Evolutionary conservation across 2,329 filamentous ascomycete genomes (phyloP), one percentile per base, ranked within the genome.

Genomic region (Cladophialophora immunda): DNA sequence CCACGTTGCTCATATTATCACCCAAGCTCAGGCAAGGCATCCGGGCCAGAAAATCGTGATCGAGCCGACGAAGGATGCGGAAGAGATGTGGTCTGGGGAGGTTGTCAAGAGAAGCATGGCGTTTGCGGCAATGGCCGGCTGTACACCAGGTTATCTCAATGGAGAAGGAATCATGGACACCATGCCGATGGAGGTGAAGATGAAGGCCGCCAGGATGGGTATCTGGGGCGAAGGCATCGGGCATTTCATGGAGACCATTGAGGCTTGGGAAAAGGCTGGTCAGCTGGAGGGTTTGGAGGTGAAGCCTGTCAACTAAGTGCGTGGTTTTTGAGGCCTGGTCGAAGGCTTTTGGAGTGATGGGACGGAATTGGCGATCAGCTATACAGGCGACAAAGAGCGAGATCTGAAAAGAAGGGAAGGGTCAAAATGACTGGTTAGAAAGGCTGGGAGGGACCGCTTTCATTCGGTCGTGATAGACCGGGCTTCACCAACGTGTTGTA

Each of bases 111-210:
- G 78, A 1, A 82, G 82, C 0, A 75, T 75, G 7, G 78, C 78
- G 30, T 79, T 82, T 45, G 78, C 79, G 0, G 77, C 77, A 7
- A 63, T 83, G 22, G 73, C 75, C 4, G 78, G 82, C 15, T 89
- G 86, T 75, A 86, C 85, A n/a, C 86, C 86, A 0, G 79, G 82
- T 13, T 88, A 87, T 70, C 75, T 83, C 45, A 87, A 85, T 56
- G 75, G 73, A 25, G 83, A 87, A 73, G 82, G 80, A 1, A 73
- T 77, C 38, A 63, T 73, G n/a, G 68, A 38, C 15, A 58, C 56
- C 29, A 15, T 70, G 29, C 59, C 58, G 25, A 71, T 62, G 15
- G 76, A 75, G 66, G 76, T 75, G 1, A 69, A 75, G 68, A 69
- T 77, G 38, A 81, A 78, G 71, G 66, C 67, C 45, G 76, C 76